phyloP scores from a whole-genome alignment of 2,329 filamentous ascomycete species.

The Cladophialophora immunda region DNA sequence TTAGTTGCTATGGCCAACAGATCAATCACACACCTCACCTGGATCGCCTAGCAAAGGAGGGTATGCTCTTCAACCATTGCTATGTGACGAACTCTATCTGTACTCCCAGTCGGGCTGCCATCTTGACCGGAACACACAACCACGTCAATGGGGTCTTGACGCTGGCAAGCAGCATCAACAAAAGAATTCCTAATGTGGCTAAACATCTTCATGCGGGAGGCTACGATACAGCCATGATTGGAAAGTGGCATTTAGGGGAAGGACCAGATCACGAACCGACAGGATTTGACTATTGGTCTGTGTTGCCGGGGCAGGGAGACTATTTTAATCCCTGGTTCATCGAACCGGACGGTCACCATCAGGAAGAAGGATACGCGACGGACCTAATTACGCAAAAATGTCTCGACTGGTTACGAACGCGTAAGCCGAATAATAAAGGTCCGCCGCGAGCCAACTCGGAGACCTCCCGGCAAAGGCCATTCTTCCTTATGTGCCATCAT shows the following conservation, averaged over 20 bases:
- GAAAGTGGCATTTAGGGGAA: slow-evolving; percentile 65
- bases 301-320: slow-evolving; percentile 62
- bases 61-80: slow-evolving; percentile 63
- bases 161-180: slow-evolving; percentile 60
- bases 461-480: slow-evolving; percentile 59
- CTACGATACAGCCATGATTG: slow-evolving; percentile 63
- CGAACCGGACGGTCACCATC: slow-evolving; percentile 53
- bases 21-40: slow-evolving; percentile 63
- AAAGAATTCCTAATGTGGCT: slow-evolving; percentile 60
- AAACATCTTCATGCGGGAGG: slow-evolving; percentile 58
- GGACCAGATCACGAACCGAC: slow-evolving; percentile 56
- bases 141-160: slow-evolving; percentile 64
- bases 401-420: slow-evolving; percentile 42
- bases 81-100: slow-evolving; percentile 65
- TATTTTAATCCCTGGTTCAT: slow-evolving; percentile 63
- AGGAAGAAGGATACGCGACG: too few species aligned
- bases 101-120: slow-evolving; percentile 61
- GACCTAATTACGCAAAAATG: not conserved
- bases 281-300: slow-evolving; percentile 63
- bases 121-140: slow-evolving; percentile 61
- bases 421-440: too few species aligned
- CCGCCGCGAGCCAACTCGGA: too few species aligned
- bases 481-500: slow-evolving; percentile 66
- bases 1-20: slow-evolving; percentile 59
- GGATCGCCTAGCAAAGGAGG: slow-evolving; percentile 59